Evolutionary conservation across 768 basidiomycete genomes (phyloP).

Genomic region (Xerocomellus intermedius): DNA sequence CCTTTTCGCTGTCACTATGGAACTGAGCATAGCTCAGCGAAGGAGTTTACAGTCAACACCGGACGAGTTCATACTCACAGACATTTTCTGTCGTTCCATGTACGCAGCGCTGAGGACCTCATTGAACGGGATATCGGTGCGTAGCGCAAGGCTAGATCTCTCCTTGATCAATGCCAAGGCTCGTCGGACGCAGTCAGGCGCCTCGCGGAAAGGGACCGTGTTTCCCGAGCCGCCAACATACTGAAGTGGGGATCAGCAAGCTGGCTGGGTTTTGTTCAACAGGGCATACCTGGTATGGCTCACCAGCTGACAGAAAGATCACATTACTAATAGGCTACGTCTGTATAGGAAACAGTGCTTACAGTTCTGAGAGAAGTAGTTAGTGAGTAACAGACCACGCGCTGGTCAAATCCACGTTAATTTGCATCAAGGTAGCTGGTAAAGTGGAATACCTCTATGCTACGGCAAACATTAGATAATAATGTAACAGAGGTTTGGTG

Average conservation of each 20-base stretch:
- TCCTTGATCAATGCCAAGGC: constrained; percentile 60
- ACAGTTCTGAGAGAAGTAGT: constrained; percentile 88
- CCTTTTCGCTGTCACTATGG: constrained; percentile 75
- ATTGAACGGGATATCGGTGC: constrained; percentile 51
- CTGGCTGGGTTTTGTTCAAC: not conserved
- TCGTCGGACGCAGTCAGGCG: constrained; percentile 55
- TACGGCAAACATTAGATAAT: constrained; percentile 28
- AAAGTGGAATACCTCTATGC: constrained; percentile 59
- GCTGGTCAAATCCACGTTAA: constrained; percentile 39
- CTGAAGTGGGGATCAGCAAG: constrained; percentile 36
- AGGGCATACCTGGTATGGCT: constrained; percentile 66
- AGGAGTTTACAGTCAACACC: not conserved
- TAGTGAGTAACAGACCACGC: constrained; percentile 67
- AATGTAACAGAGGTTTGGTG: not conserved
- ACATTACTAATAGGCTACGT: not conserved
- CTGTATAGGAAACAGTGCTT: constrained; percentile 25
- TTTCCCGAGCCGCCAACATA: constrained; percentile 77
- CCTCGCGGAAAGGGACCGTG: constrained; percentile 61
- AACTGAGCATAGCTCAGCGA: constrained; percentile 45
- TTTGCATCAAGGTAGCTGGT: not conserved
- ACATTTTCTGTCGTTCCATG: constrained; percentile 84
- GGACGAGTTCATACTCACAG: constrained; percentile 44
- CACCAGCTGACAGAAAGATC: constrained; percentile 53
- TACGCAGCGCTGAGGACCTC: constrained; percentile 81
- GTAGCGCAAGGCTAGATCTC: constrained; percentile 50